Percentiles rank a stretch among this genome's conserved stretches.
Evolutionary conservation across 768 basidiomycete genomes (phyloP).

Genomic region (Pleurotus tuber-regium): DNA sequence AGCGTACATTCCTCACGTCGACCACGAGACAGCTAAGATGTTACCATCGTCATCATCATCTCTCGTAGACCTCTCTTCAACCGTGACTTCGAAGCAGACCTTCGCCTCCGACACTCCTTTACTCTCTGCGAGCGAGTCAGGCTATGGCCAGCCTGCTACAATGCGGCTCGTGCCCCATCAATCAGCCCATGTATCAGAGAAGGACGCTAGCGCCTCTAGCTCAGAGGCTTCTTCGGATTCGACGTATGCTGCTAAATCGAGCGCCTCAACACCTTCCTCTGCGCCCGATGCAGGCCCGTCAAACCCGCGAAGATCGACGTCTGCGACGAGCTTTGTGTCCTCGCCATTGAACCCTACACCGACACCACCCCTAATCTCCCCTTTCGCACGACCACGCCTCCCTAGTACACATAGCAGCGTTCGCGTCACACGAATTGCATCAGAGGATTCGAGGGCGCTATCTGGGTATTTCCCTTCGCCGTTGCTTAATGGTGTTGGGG

Average conservation of each 20-base stretch:
- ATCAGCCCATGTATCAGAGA: not conserved
- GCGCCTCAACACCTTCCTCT: not conserved
- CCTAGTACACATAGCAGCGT: constrained; percentile 3
- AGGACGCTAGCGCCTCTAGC: not conserved
- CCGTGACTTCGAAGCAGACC: constrained; percentile 9
- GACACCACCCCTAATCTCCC: not conserved
- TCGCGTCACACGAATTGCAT: constrained; percentile 7
- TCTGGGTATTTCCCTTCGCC: constrained; percentile 8
- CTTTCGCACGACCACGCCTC: constrained; percentile 1
- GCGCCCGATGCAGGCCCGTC: constrained; percentile 1
- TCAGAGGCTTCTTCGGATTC: not conserved
- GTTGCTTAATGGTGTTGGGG: not conserved
- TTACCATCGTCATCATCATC: not conserved
- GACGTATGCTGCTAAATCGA: not conserved
- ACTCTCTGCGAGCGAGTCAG: not conserved
- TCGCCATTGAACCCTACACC: constrained; percentile 2
- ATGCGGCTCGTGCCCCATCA: constrained; percentile 3
- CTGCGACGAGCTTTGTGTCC: constrained; percentile 4
- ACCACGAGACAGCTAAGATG: constrained; percentile 10
- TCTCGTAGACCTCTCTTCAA: not conserved
- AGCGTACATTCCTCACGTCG: constrained; percentile 8
- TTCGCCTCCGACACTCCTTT: constrained; percentile 4
- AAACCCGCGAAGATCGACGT: constrained; percentile 2
- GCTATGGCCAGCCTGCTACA: constrained; percentile 6
- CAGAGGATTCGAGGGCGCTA: constrained; percentile 5